Percentiles rank a stretch among this genome's conserved stretches.
phyloP scores from a whole-genome alignment of 2,329 filamentous ascomycete genomes.

The Aspergillus amoenus region DNA sequence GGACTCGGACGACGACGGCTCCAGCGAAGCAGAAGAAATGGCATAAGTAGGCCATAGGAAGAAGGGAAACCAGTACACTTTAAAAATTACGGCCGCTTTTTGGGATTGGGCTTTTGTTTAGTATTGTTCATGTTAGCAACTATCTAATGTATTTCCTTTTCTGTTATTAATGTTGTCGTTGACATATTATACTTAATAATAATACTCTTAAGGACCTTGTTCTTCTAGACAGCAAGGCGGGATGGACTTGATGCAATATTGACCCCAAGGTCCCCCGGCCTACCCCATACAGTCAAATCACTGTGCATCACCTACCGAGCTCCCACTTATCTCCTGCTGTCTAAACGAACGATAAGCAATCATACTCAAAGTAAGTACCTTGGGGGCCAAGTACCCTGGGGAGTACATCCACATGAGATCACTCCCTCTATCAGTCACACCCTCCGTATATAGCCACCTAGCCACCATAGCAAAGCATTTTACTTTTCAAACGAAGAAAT shows the following conservation, averaged over 20 bases:
- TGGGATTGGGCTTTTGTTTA: neutral
- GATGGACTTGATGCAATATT: no score
- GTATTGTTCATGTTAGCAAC: constrained; percentile 4
- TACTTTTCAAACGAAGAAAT: no score
- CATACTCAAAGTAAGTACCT: neutral
- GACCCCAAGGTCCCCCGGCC: constrained; percentile 29
- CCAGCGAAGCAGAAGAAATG: constrained; percentile 33
- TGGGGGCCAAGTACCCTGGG: constrained; percentile 31
- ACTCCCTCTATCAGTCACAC: no score
- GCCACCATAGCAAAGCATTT: no score
- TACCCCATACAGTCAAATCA: neutral
- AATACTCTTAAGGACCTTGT: no score
- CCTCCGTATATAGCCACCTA: no score
- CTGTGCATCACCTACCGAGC: neutral
- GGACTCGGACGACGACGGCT: constrained; percentile 21
- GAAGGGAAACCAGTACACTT: neutral
- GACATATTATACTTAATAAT: neutral
- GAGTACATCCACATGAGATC: neutral
- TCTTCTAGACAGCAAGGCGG: no score
- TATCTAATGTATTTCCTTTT: constrained; percentile 9
- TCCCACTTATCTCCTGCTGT: neutral
- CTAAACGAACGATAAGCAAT: no score
- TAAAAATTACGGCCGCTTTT: neutral
- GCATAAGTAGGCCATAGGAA: constrained; percentile 41
- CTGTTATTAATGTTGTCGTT: neutral